Conservation (phyloP, 2,329 filamentous ascomycete genomes). For the Fusarium lateritium region DNA sequence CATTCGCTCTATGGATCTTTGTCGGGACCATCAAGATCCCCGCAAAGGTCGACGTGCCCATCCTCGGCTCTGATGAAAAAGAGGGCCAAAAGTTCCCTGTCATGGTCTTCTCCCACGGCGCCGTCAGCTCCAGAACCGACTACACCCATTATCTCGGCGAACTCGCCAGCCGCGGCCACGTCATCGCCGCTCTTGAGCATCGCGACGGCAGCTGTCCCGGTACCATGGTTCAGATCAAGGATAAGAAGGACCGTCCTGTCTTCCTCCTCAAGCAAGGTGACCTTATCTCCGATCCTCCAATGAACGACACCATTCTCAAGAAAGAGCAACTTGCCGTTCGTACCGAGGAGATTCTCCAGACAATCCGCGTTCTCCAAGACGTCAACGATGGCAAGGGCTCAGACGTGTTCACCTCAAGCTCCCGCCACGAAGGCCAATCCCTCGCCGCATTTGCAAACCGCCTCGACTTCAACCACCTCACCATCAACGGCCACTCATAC, state of each 20-base stretch:
- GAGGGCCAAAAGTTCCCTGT: constrained; percentile 56
- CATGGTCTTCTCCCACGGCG: constrained; percentile 67
- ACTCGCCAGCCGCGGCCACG: constrained; percentile 63
- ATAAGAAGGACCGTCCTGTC: constrained; percentile 49
- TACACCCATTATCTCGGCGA: constrained; percentile 67
- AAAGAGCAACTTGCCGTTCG: constrained; percentile 65
- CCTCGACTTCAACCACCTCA: constrained; percentile 67
- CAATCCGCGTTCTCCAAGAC: constrained; percentile 57
- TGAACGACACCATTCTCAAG: constrained; percentile 59
- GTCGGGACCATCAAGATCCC: constrained; percentile 63
- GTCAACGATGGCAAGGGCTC: constrained; percentile 59
- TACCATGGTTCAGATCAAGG: constrained; percentile 55
- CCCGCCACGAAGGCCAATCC: constrained; percentile 62
- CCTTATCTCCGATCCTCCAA: constrained; percentile 49
- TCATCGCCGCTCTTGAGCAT: constrained; percentile 67
- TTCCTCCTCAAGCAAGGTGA: constrained; percentile 57
- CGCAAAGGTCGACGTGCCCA: constrained; percentile 62
- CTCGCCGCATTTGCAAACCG: constrained; percentile 66
- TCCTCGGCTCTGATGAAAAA: constrained; percentile 50
- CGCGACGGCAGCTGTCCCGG: constrained; percentile 67
- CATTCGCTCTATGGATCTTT: constrained; percentile 58
- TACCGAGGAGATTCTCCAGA: constrained; percentile 64
- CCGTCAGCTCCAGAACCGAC: constrained; percentile 65
- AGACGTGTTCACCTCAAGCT: constrained; percentile 58
- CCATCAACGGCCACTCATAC: constrained; percentile 75